Base-by-base conservation (phyloP, 768 basidiomycete genomes). In the Podaxis sp. region DNA sequence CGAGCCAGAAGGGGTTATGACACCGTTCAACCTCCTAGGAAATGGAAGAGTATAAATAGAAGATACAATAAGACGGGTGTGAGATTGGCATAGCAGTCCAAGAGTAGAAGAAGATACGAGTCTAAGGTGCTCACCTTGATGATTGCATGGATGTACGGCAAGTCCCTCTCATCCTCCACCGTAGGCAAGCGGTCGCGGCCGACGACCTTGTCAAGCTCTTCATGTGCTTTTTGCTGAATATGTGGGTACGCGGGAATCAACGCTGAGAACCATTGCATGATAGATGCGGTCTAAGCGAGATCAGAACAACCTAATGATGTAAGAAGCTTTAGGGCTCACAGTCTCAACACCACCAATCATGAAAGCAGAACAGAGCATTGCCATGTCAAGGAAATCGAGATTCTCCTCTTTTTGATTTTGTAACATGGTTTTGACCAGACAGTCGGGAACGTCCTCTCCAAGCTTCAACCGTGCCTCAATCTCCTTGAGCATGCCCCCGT, bases 321-420 rank as follows among this genome's bases (percentile, higher is more conserved):
- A 48, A 25, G 23, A 48, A 48, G 23, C 21, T 9, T 23, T 7
- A 48, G 11, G 13, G 7, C 47, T 32, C 23, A 57, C 57, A 14
- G 79, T 74, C 59, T 80, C 73, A n/a, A 80, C 75, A 11, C 79
- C 79, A 3, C 75, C 79, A 10, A 79, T 74, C 70, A 76, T 78
- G 62, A 80, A 79, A 3, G 73, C 77, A 3, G 75, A 67, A 18
- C 74, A 72, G 14, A 81, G 66, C 35, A 79, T 77, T 6, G 68
- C 50, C 69, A 77, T 74, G 64, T 81, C 80, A 2, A 75, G 48
- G 51, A 70, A 63, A 58, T 76, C 75, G 25, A 80, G 65, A 6
- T 67, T 57, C 46, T 79, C 76, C 52, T 75, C 69, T 18, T 74
- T 67, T 57, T 66, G 68, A 28, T 63, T 58, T n/a, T 70, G 42